A percentile compares a stretch with the other conserved stretches of the same genome.
Conservation (phyloP, 306 rosid genomes). For the Castanopsis chinensis region DNA sequence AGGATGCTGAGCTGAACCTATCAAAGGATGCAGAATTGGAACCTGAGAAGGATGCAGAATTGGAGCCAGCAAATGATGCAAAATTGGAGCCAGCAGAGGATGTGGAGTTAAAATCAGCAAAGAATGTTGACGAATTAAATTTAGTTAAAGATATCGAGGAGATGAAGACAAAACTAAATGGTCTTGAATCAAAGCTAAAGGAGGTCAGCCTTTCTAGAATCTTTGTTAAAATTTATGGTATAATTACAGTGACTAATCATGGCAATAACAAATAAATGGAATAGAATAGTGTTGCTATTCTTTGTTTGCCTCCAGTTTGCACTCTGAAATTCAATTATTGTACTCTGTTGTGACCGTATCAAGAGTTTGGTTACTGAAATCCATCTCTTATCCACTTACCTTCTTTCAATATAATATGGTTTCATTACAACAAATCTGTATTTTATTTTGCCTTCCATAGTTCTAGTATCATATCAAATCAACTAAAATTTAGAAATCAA, state of each 20-base stretch:
- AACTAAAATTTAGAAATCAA: background rate
- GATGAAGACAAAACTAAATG: conserved; percentile 67
- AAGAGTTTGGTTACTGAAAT: conserved; percentile 17
- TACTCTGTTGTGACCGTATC: conserved; percentile 1
- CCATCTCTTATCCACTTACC: background rate
- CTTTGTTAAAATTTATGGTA: background rate
- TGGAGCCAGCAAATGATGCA: conserved; percentile 18
- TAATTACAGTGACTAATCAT: background rate
- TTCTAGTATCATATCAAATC: background rate
- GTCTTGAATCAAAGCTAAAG: conserved; percentile 70
- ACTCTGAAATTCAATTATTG: conserved; percentile 11
- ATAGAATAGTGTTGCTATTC: background rate
- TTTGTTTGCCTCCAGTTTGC: conserved; percentile 9
- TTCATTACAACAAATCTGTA: background rate
- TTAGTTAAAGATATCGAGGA: conserved; percentile 63
- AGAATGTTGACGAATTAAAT: conserved; percentile 41
- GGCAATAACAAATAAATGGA: background rate
- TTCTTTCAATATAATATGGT: background rate
- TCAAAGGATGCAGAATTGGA: conserved; percentile 27
- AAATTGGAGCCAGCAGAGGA: conserved; percentile 23
- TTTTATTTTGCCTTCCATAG: background rate
- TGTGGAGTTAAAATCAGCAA: conserved; percentile 15
- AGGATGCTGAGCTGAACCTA: background rate
- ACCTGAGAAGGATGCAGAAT: conserved; percentile 26
- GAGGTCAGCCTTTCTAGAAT: conserved; percentile 58